Evolutionary conservation across 2,329 filamentous ascomycete species (phyloP).

Genomic region (Fusarium sp.): DNA sequence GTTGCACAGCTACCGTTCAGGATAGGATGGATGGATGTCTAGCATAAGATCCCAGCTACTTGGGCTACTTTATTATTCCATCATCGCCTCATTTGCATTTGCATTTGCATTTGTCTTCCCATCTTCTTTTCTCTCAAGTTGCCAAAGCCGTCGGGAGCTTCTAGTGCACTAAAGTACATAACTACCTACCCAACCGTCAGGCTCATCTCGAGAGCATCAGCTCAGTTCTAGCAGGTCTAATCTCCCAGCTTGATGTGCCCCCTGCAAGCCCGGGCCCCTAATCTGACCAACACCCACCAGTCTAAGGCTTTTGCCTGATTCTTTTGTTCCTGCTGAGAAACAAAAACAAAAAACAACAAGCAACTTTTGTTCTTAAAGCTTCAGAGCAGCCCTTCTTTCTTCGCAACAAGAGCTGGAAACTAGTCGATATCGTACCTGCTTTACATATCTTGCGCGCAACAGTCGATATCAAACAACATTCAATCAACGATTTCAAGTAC

Average conservation of each 20-base stretch:
- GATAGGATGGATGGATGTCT: constrained; percentile 24
- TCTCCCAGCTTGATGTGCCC: constrained; percentile 41
- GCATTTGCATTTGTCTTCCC: constrained; percentile 14
- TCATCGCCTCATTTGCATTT: constrained; percentile 25
- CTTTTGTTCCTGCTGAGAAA: constrained; percentile 25
- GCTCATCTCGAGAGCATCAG: constrained; percentile 30
- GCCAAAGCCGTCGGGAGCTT: constrained; percentile 6
- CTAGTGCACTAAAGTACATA: neutral
- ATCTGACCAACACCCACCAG: constrained; percentile 41
- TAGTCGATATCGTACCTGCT: neutral
- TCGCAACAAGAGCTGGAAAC: neutral
- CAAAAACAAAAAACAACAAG: constrained; percentile 37
- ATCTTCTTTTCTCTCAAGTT: constrained; percentile 2
- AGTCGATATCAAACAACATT: constrained; percentile 13
- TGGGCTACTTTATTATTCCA: constrained; percentile 40
- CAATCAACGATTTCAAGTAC: constrained; percentile 3
- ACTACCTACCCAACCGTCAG: neutral
- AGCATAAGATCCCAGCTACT: constrained; percentile 27
- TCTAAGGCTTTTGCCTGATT: constrained; percentile 26
- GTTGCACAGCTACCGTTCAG: constrained; percentile 45
- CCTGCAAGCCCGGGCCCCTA: constrained; percentile 44
- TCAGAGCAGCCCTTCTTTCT: constrained; percentile 4
- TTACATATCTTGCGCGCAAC: constrained; percentile 20
- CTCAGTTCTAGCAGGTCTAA: constrained; percentile 38
- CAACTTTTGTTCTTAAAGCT: constrained; percentile 19